Evolutionary conservation across 176 grass and related monocot genomes (phyloP), one percentile per base, ranked within the genome.

Genomic region (Avena insularis): DNA sequence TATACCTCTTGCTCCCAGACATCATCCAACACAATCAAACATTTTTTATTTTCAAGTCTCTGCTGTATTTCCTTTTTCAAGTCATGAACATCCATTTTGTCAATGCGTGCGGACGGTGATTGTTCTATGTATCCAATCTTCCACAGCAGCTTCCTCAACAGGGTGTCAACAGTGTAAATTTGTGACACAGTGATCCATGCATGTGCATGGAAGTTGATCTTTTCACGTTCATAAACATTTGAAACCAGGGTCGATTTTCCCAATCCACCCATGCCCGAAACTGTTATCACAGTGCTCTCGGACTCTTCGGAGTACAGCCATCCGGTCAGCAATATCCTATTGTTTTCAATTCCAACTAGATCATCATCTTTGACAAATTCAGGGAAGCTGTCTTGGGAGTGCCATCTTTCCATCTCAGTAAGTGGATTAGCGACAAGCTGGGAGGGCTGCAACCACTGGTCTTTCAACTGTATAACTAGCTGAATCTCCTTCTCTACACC

Each of bases 1-100:
- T 89, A 96, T 31, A 66, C 87, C 12, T 86, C 36, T 68, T 78
- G 78, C 12, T 93, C 65, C 94, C 91, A 96, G 1, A 96, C 87
- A 88, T 96, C 94, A 70, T 93, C 91, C 11, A 96, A 55, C 13
- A 96, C 82, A 43, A 96, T 88, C 20, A 96, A 75, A 38, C 79
- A 96, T 87, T 65, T 96, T 17, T 15, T 88, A 12, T 21, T 14
- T 40, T 79, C 27, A 40, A 93, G 84, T 7, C 0, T 58, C 9
- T 35, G 11, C 33, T 79, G 27, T 84, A 89, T 45, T 84, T 79
- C 33, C 50, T 20, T 77, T 43, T 84, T 89, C 75, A 89, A 55
- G 54, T 84, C 87, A 80, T 89, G 7, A 0, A 79, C 76, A 63
- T 89, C 87, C 82, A 84, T 89, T 63, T 83, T 29, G 0, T 84